A percentile compares a stretch with the other conserved stretches of the same genome.
phyloP scores from a whole-genome alignment of 768 basidiomycete species.

The Xerocomus brunneocitrinus region DNA sequence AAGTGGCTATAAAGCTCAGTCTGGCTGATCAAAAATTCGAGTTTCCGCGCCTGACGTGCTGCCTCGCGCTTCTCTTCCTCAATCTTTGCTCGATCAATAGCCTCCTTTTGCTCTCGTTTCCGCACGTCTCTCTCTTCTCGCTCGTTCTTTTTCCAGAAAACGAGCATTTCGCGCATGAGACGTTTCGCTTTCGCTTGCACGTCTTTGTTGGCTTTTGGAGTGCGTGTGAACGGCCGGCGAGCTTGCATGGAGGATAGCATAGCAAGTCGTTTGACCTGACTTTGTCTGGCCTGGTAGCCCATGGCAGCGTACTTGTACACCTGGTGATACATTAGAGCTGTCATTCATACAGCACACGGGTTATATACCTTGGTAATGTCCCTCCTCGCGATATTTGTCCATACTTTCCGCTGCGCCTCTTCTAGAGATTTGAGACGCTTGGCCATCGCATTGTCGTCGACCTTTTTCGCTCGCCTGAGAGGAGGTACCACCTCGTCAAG shows the following conservation, averaged over 20 bases:
- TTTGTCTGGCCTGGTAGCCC: constrained; percentile 61
- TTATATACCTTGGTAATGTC: constrained; percentile 73
- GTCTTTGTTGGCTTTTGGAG: constrained; percentile 77
- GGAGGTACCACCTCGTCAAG: constrained; percentile 67
- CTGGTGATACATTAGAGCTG: constrained; percentile 34
- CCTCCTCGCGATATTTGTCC: constrained; percentile 81
- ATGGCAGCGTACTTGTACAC: constrained; percentile 74
- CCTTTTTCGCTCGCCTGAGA: constrained; percentile 70
- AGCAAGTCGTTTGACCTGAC: constrained; percentile 73
- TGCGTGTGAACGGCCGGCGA: constrained; percentile 67
- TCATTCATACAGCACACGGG: background rate
- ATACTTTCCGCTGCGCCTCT: constrained; percentile 83
- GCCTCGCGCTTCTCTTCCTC: constrained; percentile 95
- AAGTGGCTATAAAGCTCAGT: constrained; percentile 99
- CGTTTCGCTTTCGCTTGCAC: constrained; percentile 80
- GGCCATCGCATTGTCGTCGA: constrained; percentile 65
- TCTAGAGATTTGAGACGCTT: constrained; percentile 76
- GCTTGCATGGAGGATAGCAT: constrained; percentile 73
- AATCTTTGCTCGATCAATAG: constrained; percentile 76
- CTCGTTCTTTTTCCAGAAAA: constrained; percentile 98
- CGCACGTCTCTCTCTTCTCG: constrained; percentile 91
- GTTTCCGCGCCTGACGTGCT: constrained; percentile 88
- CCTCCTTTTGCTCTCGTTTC: constrained; percentile 93
- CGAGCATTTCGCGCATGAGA: constrained; percentile 92
- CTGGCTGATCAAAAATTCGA: constrained; percentile 98